Conservation (phyloP, 192 early-diverging fungal genomes). For the Phlyctochytrium planicorne region DNA sequence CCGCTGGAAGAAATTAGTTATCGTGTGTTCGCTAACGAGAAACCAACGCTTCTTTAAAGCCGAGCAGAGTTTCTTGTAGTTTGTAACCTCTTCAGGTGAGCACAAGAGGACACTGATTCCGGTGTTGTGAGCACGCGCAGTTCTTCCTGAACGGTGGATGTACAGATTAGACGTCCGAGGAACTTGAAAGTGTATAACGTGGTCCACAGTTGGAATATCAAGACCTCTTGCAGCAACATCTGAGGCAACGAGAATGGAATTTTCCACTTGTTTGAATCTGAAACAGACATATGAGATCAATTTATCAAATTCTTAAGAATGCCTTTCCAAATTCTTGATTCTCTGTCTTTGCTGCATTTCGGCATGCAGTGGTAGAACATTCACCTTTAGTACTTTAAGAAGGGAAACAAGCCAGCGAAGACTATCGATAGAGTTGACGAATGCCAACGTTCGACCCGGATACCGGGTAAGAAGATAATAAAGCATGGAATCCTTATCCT, state of each 20-base stretch:
- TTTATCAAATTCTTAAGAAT: background rate
- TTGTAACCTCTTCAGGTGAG: constrained; percentile 77
- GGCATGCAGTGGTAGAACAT: constrained; percentile 84
- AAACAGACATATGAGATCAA: background rate
- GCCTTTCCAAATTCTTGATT: constrained; percentile 87
- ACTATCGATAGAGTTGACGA: constrained; percentile 94
- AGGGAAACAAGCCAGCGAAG: constrained; percentile 86
- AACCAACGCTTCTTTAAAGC: constrained; percentile 75
- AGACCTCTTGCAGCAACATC: constrained; percentile 96
- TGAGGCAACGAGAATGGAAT: constrained; percentile 77
- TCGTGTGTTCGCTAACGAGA: background rate
- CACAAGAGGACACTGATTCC: constrained; percentile 82
- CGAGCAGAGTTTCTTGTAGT: constrained; percentile 82
- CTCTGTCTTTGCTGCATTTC: constrained; percentile 97
- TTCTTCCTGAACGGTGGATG: constrained; percentile 92
- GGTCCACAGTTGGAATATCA: constrained; percentile 89
- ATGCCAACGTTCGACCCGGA: constrained; percentile 86
- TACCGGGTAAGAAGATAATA: constrained; percentile 89
- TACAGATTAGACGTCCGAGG: constrained; percentile 93
- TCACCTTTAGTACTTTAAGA: constrained; percentile 69
- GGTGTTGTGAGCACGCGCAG: constrained; percentile 80
- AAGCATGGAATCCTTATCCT: constrained; percentile 70
- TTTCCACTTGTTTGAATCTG: background rate
- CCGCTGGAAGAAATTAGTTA: constrained; percentile 18
- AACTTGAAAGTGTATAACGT: constrained; percentile 95